These are phyloP conservation scores for Vitis rotundifolia DNA, from an alignment of 164 flowering plant species.

Conservation along the genomic window DNA sequence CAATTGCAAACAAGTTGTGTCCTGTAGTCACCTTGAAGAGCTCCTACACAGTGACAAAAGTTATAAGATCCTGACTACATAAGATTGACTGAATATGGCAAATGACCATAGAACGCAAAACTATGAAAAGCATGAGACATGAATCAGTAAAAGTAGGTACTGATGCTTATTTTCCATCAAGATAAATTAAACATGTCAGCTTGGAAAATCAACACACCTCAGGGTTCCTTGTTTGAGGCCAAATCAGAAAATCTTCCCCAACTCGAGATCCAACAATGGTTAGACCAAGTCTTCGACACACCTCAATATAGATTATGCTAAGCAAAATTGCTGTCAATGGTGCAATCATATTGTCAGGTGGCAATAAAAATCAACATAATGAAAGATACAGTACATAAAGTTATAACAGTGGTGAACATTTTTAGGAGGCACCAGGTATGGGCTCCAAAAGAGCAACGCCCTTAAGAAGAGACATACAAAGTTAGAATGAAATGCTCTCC, in stretches of 20 bases:
- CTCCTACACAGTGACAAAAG: conserved; percentile 35
- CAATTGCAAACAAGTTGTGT: conserved; percentile 58
- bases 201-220: conserved; percentile 38
- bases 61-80: background rate
- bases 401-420: no score
- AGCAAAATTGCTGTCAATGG: conserved; percentile 55
- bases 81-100: background rate
- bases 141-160: background rate
- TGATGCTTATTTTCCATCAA: conserved; percentile 1
- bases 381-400: background rate
- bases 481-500: no score
- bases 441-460: no score
- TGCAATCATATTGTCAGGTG: background rate
- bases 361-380: background rate
- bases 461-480: no score
- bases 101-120: background rate
- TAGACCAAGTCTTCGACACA: conserved; percentile 66
- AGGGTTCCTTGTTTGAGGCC: conserved; percentile 66
- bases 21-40: conserved; percentile 66
- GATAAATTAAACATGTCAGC: background rate
- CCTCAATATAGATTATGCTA: conserved; percentile 69
- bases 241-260: conserved; percentile 76
- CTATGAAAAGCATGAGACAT: background rate
- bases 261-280: conserved; percentile 67
- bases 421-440: no score